Base-by-base conservation (phyloP, 108 stramenopile species). In the Pseudonitzschia pungens region DNA sequence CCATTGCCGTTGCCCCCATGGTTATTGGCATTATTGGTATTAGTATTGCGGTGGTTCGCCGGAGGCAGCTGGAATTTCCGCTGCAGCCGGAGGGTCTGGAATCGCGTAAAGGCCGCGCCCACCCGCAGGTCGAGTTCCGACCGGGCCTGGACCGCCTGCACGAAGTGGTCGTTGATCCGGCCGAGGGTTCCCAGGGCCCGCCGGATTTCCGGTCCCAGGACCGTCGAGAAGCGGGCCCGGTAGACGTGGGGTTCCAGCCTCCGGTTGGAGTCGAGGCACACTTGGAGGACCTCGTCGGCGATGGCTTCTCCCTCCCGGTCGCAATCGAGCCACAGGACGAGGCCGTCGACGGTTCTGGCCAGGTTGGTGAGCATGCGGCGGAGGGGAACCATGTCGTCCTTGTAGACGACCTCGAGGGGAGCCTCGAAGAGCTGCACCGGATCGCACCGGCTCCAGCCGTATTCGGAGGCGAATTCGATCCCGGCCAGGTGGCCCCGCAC, bases 311-410 rank as follows among this genome's bases (percentile, higher is more conserved):
- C 99, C 81, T 99, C 99, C 26, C 96, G 89, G 84, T 99, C 99
- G 75, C 98, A 98, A 89, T 99, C 99, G 29, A 98, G 77, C 99
- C 99, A 99, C 40, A 99, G 79, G 51, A 99, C 91, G 22, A 98
- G 80, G 42, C 89, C 91, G 40, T 93, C 81, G 3, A 71, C 86
- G 11, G 72, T 33, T 43, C 69, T 64, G 18, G 88, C 70, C 67
- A 86, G 65, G 22, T 71, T 64, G 21, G 70, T 52, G 41, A 94
- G 58, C 91, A 92, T 94, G 18, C 75, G 79, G 70, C 87, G 72
- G 45, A 94, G 65, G 8, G 87, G 85, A 70, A 89, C 48, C 90
- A 94, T 92, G 65, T 94, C 93, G 24, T 84, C 77, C 2, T 57
- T 62, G 77, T 94, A 94, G 8, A 43, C 68, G 0, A 81, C 90